A percentile compares a stretch with the other conserved stretches of the same genome.
These are phyloP conservation scores for Rhizomucor miehei DNA, from an alignment of 371 early-diverging fungal genomes.

Conservation along the genomic window DNA sequence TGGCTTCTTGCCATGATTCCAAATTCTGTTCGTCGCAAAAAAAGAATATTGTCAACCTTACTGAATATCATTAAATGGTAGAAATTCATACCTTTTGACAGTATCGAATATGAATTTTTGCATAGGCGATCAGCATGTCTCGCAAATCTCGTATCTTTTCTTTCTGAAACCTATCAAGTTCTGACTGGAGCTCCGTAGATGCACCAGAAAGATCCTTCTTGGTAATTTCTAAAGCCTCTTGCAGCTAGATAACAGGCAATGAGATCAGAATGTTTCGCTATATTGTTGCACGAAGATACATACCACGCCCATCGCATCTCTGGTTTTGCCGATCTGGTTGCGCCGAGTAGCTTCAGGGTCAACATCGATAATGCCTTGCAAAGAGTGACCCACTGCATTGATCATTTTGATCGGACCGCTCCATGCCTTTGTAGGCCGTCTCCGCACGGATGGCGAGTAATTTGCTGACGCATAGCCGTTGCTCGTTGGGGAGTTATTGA, in stretches of 20 bases:
- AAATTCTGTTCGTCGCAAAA: slow-evolving; percentile 39
- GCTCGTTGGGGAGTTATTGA: slow-evolving; percentile 9
- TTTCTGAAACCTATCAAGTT: slow-evolving; percentile 89
- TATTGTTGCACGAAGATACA: background rate
- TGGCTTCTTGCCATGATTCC: slow-evolving; percentile 62
- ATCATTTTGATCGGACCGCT: slow-evolving; percentile 50
- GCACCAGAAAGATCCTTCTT: slow-evolving; percentile 69
- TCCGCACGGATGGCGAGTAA: slow-evolving; percentile 8
- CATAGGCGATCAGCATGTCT: slow-evolving; percentile 76
- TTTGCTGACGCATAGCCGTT: background rate
- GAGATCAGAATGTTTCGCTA: background rate
- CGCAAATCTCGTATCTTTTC: slow-evolving; percentile 87
- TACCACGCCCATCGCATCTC: slow-evolving; percentile 76
- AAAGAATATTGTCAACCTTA: background rate
- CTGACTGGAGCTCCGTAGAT: slow-evolving; percentile 78
- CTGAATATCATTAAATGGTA: background rate
- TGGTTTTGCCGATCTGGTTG: slow-evolving; percentile 83
- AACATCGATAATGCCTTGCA: slow-evolving; percentile 90
- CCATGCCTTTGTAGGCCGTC: slow-evolving; percentile 36
- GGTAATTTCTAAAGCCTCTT: slow-evolving; percentile 71
- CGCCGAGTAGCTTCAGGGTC: slow-evolving; percentile 92
- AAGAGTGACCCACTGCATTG: slow-evolving; percentile 67
- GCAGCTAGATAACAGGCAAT: slow-evolving; percentile 42
- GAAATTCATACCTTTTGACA: slow-evolving; percentile 63
- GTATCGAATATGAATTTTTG: slow-evolving; percentile 80